Base-by-base conservation (phyloP, 768 basidiomycete genomes). In the Collybia nuda region DNA sequence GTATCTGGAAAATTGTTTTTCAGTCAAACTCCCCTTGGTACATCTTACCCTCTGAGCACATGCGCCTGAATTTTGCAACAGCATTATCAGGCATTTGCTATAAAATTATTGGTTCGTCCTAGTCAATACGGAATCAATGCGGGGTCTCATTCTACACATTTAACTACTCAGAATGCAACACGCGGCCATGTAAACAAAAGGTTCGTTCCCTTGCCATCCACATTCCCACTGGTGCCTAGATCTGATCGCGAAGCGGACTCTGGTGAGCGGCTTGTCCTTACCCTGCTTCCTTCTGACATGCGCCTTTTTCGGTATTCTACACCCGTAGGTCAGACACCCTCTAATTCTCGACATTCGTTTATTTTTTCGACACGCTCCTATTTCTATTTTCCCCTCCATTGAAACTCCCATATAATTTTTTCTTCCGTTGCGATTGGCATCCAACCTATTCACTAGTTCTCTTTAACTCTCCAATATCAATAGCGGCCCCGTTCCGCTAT, bases 151-250 rank as follows among this genome's bases (percentile, higher is more conserved):
- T 32, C 32, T 32, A 5, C 5, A 5, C 9, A 11, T 32, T 11
- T 11, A 14, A 32, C 32, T 14, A 32, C 7, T 11, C 14, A 32
- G 14, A 32, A 32, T 32, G 32, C 12, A 32, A 32, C 32, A 32
- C 32, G 14, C 32, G 32, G 9, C 32, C 2, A 32, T 32, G 32
- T 32, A 32, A 32, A 32, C 32, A 40, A 40, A 26, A 38, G 49
- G 18, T 52, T 36, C 38, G 59, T 60, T 56, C 29, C 59, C 59
- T 58, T 58, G 59, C 56, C 59, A 60, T 46, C 59, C 54, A 23
- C 32, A 21, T 37, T 52, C 47, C 56, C 49, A 58, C 41, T 53
- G 24, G 64, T 70, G 60, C 71, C 69, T 72, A 64, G 65, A 72
- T 72, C 68, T 53, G 63, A 69, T 69, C 67, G 61, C 51, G 56